Evolutionary conservation across 2,329 filamentous ascomycete genomes (phyloP).

Genomic region (Pestalotiopsis fici): DNA sequence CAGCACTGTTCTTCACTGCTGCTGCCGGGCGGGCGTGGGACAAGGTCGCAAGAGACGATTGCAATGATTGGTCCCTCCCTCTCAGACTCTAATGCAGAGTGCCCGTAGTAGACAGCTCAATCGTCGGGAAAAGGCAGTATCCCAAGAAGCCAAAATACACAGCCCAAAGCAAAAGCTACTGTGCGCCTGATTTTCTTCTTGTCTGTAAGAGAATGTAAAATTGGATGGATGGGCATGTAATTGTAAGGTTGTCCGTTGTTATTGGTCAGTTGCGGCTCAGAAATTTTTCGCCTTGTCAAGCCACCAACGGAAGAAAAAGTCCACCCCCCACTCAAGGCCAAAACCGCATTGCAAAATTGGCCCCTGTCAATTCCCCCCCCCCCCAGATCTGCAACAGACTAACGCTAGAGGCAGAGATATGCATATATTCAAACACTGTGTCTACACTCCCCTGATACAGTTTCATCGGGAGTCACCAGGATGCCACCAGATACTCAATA

Average conservation of each 20-base stretch:
- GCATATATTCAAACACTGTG: not conserved
- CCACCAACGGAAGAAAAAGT: not conserved
- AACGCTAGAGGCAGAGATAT: not conserved
- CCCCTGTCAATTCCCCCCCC: not conserved
- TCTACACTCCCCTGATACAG: no score
- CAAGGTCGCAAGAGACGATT: not conserved
- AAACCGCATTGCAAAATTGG: not conserved
- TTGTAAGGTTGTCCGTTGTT: not conserved
- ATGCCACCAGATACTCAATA: no score
- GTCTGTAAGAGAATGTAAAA: not conserved
- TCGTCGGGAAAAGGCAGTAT: not conserved
- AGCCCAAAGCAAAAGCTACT: not conserved
- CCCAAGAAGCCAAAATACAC: not conserved
- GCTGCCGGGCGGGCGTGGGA: not conserved
- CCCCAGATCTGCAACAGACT: not conserved
- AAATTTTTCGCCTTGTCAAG: not conserved
- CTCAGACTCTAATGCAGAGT: not conserved
- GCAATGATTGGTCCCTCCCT: not conserved
- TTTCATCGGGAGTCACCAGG: no score
- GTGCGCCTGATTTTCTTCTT: not conserved
- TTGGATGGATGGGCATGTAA: no score
- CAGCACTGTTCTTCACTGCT: not conserved
- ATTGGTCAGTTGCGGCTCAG: not conserved
- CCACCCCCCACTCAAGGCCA: not conserved
- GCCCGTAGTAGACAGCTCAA: no score